Base-by-base conservation (phyloP, 108 stramenopile species). In the Skeletonema tropicum region DNA sequence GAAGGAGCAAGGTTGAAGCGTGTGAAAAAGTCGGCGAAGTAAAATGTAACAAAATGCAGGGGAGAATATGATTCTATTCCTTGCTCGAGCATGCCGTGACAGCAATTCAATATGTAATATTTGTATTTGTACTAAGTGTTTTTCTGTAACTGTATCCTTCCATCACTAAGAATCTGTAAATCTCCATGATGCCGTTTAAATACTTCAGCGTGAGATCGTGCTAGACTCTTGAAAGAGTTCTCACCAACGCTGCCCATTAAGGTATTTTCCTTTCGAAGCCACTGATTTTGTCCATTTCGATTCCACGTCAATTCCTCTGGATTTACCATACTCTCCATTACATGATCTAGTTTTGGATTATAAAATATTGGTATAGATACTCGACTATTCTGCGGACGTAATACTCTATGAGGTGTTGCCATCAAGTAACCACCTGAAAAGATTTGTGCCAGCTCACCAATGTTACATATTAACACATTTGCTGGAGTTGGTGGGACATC, bases 141-240 rank as follows among this genome's bases (percentile, higher is more conserved):
- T 23, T 10, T 55, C 52, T 25, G 23, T 23, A 62, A 36, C 7
- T n/a, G 15, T 45, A 87, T 84, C 23, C 69, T 62, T 19, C 86
- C 90, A 76, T 88, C 83, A 6, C 70, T 64, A 10, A 83, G 55
- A 25, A 87, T 41, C 73, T 76, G 57, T 30, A 91, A 65, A 68
- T 91, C 88, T 10, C 61, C 23, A 66, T 91, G 88, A 63, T 89
- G 86, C n/a, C 57, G 72, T 29, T 62, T 45, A 61, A 89, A 85
- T 31, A 89, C 85, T 10, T 68, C 45, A 13, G 85, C 83, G 72
- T 89, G 88, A n/a, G 87, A 87, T 69, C 90, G 58, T 10, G 90
- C 88, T 57, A 91, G 71, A 64, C 87, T 86, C 60, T 91, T 89
- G 78, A 91, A 89, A 11, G 90, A 83, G 60, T 89, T 89, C 59